These are phyloP conservation scores for Gymnopus androsaceus DNA, from an alignment of 1,284 basidiomycete genomes.

Conservation along the genomic window DNA sequence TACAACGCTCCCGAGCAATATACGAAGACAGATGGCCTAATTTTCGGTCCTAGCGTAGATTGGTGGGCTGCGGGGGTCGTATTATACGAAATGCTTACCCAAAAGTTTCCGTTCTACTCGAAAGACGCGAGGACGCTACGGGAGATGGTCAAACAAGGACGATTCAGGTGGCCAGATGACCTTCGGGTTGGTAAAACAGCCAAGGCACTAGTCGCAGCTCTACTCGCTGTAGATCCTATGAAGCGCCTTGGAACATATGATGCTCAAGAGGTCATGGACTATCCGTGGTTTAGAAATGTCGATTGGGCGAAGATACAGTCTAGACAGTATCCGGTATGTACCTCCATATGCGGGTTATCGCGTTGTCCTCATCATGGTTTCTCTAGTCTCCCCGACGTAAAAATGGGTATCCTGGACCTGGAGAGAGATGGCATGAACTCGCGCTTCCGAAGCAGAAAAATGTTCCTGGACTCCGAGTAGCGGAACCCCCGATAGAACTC, in stretches of 20 bases:
- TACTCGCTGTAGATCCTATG: constrained; percentile 38
- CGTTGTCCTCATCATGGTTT: background rate
- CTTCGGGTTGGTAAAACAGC: constrained; percentile 38
- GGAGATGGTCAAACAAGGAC: constrained; percentile 26
- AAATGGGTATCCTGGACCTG: background rate
- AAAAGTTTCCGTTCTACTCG: constrained; percentile 45
- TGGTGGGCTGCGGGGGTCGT: constrained; percentile 79
- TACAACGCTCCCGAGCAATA: constrained; percentile 78
- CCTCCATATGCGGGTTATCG: background rate
- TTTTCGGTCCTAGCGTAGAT: constrained; percentile 61
- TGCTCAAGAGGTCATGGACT: constrained; percentile 34
- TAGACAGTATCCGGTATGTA: constrained; percentile 44
- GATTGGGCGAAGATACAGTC: constrained; percentile 45
- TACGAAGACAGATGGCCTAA: constrained; percentile 39
- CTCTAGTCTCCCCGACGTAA: background rate
- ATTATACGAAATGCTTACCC: constrained; percentile 74
- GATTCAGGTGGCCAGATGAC: constrained; percentile 37
- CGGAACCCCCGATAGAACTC: constrained; percentile 27
- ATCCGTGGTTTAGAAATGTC: constrained; percentile 42
- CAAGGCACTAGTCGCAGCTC: constrained; percentile 40
- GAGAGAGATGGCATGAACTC: constrained; percentile 34
- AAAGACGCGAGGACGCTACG: constrained; percentile 25
- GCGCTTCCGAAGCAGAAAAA: constrained; percentile 31
- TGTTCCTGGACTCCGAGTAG: constrained; percentile 32
- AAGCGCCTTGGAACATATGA: constrained; percentile 40